A percentile compares a stretch with the other conserved stretches of the same genome.
Evolutionary conservation across 345 rosid species (phyloP).

Genomic region (Eucalyptus decipiens): DNA sequence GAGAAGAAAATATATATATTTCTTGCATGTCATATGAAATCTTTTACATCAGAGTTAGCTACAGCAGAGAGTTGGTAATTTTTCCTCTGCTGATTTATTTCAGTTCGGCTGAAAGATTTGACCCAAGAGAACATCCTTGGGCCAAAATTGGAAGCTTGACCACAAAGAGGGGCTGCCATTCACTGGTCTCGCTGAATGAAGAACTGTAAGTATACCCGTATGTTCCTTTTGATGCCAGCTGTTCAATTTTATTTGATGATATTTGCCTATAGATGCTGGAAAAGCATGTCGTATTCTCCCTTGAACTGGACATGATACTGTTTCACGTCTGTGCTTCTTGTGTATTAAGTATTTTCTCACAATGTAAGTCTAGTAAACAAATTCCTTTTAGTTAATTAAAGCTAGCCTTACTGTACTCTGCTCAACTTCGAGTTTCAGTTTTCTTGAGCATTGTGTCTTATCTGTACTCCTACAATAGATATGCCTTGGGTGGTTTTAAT

Average conservation of each 20-base stretch:
- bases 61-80: background rate
- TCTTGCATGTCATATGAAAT: background rate
- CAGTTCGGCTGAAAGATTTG: slow-evolving; percentile 83
- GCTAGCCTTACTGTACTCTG: background rate
- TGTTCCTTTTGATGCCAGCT: background rate
- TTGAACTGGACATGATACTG: background rate
- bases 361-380: background rate
- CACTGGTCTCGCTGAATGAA: slow-evolving; percentile 52
- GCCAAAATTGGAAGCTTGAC: slow-evolving; percentile 39
- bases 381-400: background rate
- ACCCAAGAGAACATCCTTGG: slow-evolving; percentile 77
- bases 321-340: background rate
- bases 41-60: background rate
- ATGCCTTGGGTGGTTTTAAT: slow-evolving; percentile 70
- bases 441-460: background rate
- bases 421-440: background rate
- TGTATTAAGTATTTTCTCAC: background rate
- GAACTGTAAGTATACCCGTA: slow-evolving; percentile 26
- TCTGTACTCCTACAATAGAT: slow-evolving; percentile 16
- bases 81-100: background rate
- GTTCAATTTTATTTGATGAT: background rate
- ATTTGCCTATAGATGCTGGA: background rate
- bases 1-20: background rate
- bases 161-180: slow-evolving; percentile 51
- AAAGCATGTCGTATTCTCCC: background rate